These are phyloP conservation scores for Juncus effusus DNA, from an alignment of 176 grass and related monocot species.

Conservation along the genomic window DNA sequence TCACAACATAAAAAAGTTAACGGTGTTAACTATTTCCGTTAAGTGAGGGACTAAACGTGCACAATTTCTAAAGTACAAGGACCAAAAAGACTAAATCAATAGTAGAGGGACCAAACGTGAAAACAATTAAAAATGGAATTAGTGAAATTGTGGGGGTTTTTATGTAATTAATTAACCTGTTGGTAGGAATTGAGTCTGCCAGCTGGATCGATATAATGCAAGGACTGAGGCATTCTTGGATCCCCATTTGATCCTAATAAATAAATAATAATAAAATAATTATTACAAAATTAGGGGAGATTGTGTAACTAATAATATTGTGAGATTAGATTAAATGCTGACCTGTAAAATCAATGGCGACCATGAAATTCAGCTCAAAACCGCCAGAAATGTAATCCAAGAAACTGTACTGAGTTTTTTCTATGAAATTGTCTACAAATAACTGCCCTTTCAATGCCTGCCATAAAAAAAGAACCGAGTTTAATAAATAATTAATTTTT, in stretches of 20 bases:
- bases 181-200: conserved; percentile 88
- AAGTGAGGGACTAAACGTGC: too few relatives aligned
- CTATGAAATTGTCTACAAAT: conserved; percentile 66
- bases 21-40: too few relatives aligned
- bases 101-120: too few relatives aligned
- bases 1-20: too few relatives aligned
- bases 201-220: conserved; percentile 94
- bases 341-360: conserved; percentile 97
- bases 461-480: not conserved
- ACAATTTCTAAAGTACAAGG: too few relatives aligned
- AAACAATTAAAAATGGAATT: too few relatives aligned
- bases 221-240: conserved; percentile 58
- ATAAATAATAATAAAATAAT: conserved; percentile 13
- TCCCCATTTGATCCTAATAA: conserved; percentile 87
- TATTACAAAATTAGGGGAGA: conserved; percentile 4
- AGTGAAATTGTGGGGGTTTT: too few relatives aligned
- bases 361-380: conserved; percentile 99
- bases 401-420: conserved; percentile 90
- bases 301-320: too few relatives aligned
- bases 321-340: conserved; percentile 11
- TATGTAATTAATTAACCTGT: conserved; percentile 41
- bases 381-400: conserved; percentile 94
- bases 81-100: too few relatives aligned
- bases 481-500: not conserved
- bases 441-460: conserved; percentile 77